Evolutionary conservation across 176 grass and related monocot species (phyloP).

Genomic region (Rhynchospora breviuscula): DNA sequence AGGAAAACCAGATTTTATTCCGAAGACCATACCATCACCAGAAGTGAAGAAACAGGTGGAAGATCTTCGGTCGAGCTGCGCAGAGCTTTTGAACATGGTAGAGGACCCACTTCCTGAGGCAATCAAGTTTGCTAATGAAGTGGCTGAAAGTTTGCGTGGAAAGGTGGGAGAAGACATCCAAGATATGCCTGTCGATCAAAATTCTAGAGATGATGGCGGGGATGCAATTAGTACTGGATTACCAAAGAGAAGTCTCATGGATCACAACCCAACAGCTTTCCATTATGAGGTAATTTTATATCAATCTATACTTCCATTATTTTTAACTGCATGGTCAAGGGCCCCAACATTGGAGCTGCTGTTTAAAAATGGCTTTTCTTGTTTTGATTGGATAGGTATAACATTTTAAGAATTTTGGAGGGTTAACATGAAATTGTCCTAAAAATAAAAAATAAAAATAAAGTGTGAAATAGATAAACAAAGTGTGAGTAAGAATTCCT

Average conservation of each 20-base stretch:
- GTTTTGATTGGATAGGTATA: neutral
- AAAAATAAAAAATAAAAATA: neutral
- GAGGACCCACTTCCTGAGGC: slow-evolving; percentile 14
- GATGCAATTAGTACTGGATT: neutral
- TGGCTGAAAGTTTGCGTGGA: neutral
- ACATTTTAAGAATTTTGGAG: neutral
- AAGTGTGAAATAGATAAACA: neutral
- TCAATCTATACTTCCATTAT: neutral
- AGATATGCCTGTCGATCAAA: too few relatives aligned
- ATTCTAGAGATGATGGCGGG: neutral
- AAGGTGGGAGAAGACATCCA: neutral
- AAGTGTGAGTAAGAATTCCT: neutral
- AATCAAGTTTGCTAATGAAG: slow-evolving; percentile 7
- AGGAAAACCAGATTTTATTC: neutral
- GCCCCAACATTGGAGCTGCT: neutral
- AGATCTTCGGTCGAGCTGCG: neutral
- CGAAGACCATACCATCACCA: neutral
- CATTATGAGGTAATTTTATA: slow-evolving; percentile 25
- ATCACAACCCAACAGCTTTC: slow-evolving; percentile 29
- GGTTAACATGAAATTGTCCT: neutral
- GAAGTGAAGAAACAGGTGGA: neutral
- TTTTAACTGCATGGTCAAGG: neutral
- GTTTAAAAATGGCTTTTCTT: neutral
- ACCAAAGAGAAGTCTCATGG: slow-evolving; percentile 22
- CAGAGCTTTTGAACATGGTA: neutral